Evolutionary conservation across 202 grass and related monocot species (phyloP), one percentile per base, ranked within the genome.

Genomic region (Hordeum pubiflorum): DNA sequence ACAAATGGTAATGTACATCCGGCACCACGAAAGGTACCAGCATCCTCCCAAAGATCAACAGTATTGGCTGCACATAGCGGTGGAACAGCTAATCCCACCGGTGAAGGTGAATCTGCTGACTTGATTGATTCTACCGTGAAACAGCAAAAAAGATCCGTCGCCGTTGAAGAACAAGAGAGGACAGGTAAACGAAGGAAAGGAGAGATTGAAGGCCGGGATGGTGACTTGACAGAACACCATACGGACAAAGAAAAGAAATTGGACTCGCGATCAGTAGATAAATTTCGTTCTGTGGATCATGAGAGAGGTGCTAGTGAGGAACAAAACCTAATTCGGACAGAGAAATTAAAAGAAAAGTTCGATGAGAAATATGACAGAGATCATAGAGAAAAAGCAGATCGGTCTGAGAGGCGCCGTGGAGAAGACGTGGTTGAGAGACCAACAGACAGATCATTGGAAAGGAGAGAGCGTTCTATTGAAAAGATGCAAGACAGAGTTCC

Each of bases 321-420:
- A 73, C 92, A 85, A 40, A 94, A 56, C 56, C 6, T 81, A 81
- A 85, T n/a, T 83, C 87, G 78, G 64, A 7, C 64, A 70, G 92
- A 91, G 21, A 91, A 88, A 73, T 39, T 74, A 63, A 94, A 78
- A 85, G 92, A 89, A 31, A 94, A 89, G 62, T 73, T 43, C 39
- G 89, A 76, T 89, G 92, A 94, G 11, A 91, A 89, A 75, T 87
- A 89, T 83, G 92, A 94, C 21, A 89, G 85, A 84, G 92, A 94
- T 63, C 70, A 69, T 39, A 87, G 89, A 82, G 92, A 93, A 74
- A 93, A 89, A 72, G 3, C 73, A 58, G 91, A 93, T 56, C 86
- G 91, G 44, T 17, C 62, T 79, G 88, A 89, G 69, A 91, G 79
- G 81, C 85, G 77, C 17, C 84, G 60, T 70, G 90, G 90, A 41